phyloP scores from a whole-genome alignment of 805 yeast genomes.

The Candida multigemmis region DNA sequence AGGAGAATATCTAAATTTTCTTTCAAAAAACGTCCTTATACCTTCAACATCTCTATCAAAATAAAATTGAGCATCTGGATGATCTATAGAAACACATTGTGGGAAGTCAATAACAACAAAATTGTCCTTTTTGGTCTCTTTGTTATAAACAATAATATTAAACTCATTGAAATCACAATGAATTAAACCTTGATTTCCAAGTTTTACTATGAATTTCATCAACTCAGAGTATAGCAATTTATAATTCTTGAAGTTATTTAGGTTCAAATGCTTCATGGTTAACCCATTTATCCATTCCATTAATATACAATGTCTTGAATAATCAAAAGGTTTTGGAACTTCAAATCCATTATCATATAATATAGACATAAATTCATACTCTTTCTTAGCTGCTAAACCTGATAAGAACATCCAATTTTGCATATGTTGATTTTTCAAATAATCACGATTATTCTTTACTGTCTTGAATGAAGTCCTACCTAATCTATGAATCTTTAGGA shows the following conservation, averaged over 20 bases:
- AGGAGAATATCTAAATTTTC: slow-evolving; percentile 70
- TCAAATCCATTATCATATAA: slow-evolving; percentile 66
- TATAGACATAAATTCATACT: slow-evolving; percentile 78
- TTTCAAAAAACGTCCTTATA: slow-evolving; percentile 71
- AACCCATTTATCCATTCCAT: slow-evolving; percentile 90
- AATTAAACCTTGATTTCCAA: slow-evolving; percentile 83
- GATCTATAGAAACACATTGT: slow-evolving; percentile 92
- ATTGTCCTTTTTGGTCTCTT: slow-evolving; percentile 44
- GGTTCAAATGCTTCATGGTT: slow-evolving; percentile 81
- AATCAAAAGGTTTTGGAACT: slow-evolving; percentile 86
- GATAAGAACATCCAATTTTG: slow-evolving; percentile 91
- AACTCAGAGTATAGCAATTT: slow-evolving; percentile 71
- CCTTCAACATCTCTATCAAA: slow-evolving; percentile 93
- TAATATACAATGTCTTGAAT: slow-evolving; percentile 82
- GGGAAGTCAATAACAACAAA: slow-evolving; percentile 97
- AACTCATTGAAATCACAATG: slow-evolving; percentile 98
- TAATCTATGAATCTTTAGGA: slow-evolving; percentile 82
- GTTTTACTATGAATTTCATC: slow-evolving; percentile 76
- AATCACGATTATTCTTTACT: slow-evolving; percentile 90
- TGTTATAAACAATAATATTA: slow-evolving; percentile 77
- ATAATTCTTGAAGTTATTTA: too few relatives aligned
- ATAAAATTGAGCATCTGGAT: slow-evolving; percentile 77
- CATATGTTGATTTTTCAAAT: slow-evolving; percentile 64
- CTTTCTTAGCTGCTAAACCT: slow-evolving; percentile 85
- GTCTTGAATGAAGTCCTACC: slow-evolving; percentile 92